These are phyloP conservation scores for Phytophthora pistaciae DNA, from an alignment of 352 stramenopile species.

Conservation along the genomic window DNA sequence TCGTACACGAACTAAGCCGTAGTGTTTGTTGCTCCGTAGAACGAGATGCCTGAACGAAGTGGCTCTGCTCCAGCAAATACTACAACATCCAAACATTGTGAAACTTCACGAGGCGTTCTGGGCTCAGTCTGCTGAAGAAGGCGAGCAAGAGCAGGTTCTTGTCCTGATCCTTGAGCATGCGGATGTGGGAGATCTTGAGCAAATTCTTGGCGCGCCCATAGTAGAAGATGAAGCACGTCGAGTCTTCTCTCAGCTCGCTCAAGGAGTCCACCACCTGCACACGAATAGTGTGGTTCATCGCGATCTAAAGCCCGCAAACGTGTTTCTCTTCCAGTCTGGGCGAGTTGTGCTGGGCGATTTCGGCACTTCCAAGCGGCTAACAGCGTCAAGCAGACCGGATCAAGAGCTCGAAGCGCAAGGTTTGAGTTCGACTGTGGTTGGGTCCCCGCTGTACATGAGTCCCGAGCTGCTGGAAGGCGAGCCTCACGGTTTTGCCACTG, in stretches of 20 bases:
- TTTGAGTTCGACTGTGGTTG: slow-evolving; percentile 60
- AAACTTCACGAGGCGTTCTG: slow-evolving; percentile 66
- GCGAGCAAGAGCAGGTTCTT: slow-evolving; percentile 28
- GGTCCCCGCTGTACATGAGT: slow-evolving; percentile 83
- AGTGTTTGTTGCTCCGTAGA: slow-evolving; percentile 20
- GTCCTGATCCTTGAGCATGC: slow-evolving; percentile 79
- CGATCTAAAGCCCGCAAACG: slow-evolving; percentile 90
- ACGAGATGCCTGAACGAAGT: slow-evolving; percentile 58
- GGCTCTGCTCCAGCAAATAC: slow-evolving; percentile 48
- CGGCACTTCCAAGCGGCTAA: slow-evolving; percentile 60
- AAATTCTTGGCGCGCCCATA: neutral
- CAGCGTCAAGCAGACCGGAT: slow-evolving; percentile 6
- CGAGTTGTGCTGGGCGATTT: slow-evolving; percentile 89
- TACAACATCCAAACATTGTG: slow-evolving; percentile 67
- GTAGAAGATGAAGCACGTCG: slow-evolving; percentile 26
- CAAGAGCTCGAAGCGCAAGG: slow-evolving; percentile 13
- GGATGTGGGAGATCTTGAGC: slow-evolving; percentile 66
- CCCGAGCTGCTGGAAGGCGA: slow-evolving; percentile 72
- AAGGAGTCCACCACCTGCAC: slow-evolving; percentile 88
- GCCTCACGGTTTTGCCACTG: slow-evolving; percentile 63
- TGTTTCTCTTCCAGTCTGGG: slow-evolving; percentile 80
- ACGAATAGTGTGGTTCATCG: slow-evolving; percentile 70
- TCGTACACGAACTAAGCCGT: too few species aligned
- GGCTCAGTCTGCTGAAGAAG: slow-evolving; percentile 17
- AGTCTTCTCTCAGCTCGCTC: slow-evolving; percentile 77